Conservation (phyloP, 2,329 filamentous ascomycete species). For the Zopfia rhizophila region DNA sequence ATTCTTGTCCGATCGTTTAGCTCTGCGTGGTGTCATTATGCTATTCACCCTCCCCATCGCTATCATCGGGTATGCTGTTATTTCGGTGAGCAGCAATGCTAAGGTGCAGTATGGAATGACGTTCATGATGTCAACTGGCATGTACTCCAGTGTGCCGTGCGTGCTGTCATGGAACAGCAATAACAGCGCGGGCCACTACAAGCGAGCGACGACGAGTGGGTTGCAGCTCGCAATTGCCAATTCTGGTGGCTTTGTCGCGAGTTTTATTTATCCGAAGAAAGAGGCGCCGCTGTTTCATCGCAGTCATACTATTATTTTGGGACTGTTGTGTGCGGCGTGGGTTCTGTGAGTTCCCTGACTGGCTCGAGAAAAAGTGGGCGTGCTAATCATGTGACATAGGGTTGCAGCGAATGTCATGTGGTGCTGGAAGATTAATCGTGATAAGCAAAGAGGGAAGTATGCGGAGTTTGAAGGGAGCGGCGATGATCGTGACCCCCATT, state of each 20-base stretch:
- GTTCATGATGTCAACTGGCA: slow-evolving; percentile 72
- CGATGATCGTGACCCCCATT: slow-evolving; percentile 72
- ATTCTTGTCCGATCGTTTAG: slow-evolving; percentile 69
- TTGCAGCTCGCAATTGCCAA: slow-evolving; percentile 75
- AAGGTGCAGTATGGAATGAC: slow-evolving; percentile 72
- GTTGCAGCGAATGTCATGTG: slow-evolving; percentile 70
- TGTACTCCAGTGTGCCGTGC: slow-evolving; percentile 71
- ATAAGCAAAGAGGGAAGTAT: slow-evolving; percentile 70
- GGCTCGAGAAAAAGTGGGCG: background rate
- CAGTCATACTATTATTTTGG: slow-evolving; percentile 70
- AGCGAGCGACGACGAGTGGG: slow-evolving; percentile 73
- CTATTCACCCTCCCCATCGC: slow-evolving; percentile 71
- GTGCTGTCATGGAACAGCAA: slow-evolving; percentile 74
- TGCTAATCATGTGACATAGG: slow-evolving; percentile 49
- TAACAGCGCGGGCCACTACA: slow-evolving; percentile 76
- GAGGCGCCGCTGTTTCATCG: slow-evolving; percentile 68
- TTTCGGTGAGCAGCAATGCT: slow-evolving; percentile 64
- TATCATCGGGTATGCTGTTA: slow-evolving; percentile 72
- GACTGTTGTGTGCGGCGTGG: slow-evolving; percentile 71
- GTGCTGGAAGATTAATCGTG: slow-evolving; percentile 71
- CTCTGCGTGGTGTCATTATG: slow-evolving; percentile 70
- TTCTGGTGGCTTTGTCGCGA: slow-evolving; percentile 73
- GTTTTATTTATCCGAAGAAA: slow-evolving; percentile 68
- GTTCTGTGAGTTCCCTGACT: slow-evolving; percentile 64
- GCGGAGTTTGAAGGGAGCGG: slow-evolving; percentile 66